Conservation (phyloP, 2,329 filamentous ascomycete species). For the Paracamarosporium sp. region DNA sequence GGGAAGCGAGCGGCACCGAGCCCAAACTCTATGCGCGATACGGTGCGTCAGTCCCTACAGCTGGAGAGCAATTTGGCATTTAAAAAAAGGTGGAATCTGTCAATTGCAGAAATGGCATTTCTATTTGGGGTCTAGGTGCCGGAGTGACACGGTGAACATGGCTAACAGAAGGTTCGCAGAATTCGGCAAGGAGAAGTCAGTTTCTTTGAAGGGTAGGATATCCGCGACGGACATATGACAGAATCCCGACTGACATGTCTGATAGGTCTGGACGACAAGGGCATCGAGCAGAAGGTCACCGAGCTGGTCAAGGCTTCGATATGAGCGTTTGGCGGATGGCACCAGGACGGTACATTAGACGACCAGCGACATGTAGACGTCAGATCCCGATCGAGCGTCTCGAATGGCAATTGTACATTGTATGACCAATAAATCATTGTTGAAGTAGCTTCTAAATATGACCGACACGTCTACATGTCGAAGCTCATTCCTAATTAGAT, state of each 20-base stretch:
- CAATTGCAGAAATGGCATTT: background rate
- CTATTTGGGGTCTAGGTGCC: too few species aligned
- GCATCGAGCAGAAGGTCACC: constrained; percentile 73
- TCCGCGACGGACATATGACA: background rate
- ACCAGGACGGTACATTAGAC: background rate
- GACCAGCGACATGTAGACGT: constrained; percentile 9
- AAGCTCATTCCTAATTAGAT: too few species aligned
- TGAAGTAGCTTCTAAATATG: too few species aligned
- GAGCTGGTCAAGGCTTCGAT: constrained; percentile 61
- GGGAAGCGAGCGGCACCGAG: constrained; percentile 84
- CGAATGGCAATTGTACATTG: constrained; percentile 22
- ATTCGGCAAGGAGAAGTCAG: constrained; percentile 71
- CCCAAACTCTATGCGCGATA: constrained; percentile 93
- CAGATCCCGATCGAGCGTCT: constrained; percentile 2
- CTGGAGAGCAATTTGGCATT: background rate
- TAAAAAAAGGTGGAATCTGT: background rate
- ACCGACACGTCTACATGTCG: too few species aligned
- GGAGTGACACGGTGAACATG: background rate
- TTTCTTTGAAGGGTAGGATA: constrained; percentile 64
- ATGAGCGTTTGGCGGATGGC: constrained; percentile 14
- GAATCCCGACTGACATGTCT: background rate
- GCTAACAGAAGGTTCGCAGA: constrained; percentile 52
- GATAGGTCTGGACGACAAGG: constrained; percentile 70
- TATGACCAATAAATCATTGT: constrained; percentile 25
- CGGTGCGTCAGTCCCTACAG: constrained; percentile 61